Evolutionary conservation across 768 basidiomycete genomes (phyloP), one percentile per base, ranked within the genome.

Genomic region (Tulasnella sp.): DNA sequence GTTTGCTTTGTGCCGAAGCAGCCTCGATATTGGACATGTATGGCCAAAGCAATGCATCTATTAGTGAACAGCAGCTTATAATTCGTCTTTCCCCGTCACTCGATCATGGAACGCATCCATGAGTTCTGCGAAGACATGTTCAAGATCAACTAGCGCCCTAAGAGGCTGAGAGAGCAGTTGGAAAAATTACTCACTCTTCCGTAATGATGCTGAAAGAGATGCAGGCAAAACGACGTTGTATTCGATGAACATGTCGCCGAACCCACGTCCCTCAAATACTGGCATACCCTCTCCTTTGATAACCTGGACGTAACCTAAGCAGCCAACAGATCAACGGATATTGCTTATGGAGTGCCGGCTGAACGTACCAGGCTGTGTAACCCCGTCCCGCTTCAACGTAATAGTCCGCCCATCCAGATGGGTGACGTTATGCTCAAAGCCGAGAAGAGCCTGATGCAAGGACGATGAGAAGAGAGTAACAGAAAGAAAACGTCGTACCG

Each of bases 201-300:
- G 81, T 61, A 80, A 80, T 50, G 84, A 78, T 50, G 79, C 66
- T 49, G 83, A 76, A 31, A 99, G 71, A 56, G 84, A 78, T 50
- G 78, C 72, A 2, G 96, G 96, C 55, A 99, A 72, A 17, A 98
- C 84, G 50, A 99, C 89, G 59, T 80, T 89, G 72, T 94, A 99
- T 70, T 97, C 93, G 54, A 99, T 78, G 66, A 81, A 98, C 49
- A 99, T 74, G 68, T 94, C 84, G 15, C 96, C 96, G 62, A 81
- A 75, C 9, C 73, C 71, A 29, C 66, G 57, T 60, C 75, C 71
- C 59, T 80, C 79, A 66, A 79, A 84, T 38, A 82, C 68, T 1
- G 89, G 86, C 85, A 98, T 91, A 3, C 96, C 96, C 69, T 99
- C 91, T 27, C 80, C 91, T 63, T 83, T 78, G 58, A 98, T 77